A percentile compares a stretch with the other conserved stretches of the same genome.
phyloP scores from a whole-genome alignment of 495 filamentous ascomycete genomes.

The Aspergillus homomorphus region DNA sequence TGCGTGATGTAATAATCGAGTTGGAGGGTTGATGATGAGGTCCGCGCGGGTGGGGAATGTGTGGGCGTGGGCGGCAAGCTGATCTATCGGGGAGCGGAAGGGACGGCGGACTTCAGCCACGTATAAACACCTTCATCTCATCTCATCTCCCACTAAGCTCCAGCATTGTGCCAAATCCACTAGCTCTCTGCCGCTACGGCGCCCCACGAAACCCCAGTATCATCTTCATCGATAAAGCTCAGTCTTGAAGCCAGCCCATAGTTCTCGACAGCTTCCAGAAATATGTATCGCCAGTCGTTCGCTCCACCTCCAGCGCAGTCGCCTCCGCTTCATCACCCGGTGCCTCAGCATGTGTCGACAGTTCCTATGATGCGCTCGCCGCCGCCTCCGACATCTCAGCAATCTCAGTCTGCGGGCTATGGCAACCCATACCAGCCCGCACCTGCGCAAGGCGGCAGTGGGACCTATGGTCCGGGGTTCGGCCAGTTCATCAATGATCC shows the following conservation, averaged over 20 bases:
- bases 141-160: conserved; percentile 13
- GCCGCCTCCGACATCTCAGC: conserved; percentile 76
- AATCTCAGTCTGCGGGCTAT: conserved; percentile 63
- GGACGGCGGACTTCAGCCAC: conserved; percentile 36
- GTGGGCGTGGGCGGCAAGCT: conserved; percentile 36
- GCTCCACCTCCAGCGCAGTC: conserved; percentile 75
- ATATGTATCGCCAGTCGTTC: conserved; percentile 82
- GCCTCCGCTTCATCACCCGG: conserved; percentile 95
- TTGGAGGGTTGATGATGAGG: conserved; percentile 13
- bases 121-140: conserved; percentile 35
- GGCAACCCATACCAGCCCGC: conserved; percentile 71
- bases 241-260: conserved; percentile 4
- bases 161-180: conserved; percentile 8
- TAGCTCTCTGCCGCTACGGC: conserved; percentile 3
- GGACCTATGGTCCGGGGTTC: conserved; percentile 66
- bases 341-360: conserved; percentile 96
- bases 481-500: conserved; percentile 92
- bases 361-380: conserved; percentile 98
- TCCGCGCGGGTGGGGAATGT: conserved; percentile 34
- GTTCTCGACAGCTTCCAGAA: conserved; percentile 5
- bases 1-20: neutral
- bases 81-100: conserved; percentile 28
- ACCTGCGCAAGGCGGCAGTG: conserved; percentile 47
- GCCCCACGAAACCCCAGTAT: conserved; percentile 1
- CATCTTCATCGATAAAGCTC: neutral